These are phyloP conservation scores for Euphorbia pulcherrima DNA, from an alignment of 345 rosid genomes.

Conservation along the genomic window DNA sequence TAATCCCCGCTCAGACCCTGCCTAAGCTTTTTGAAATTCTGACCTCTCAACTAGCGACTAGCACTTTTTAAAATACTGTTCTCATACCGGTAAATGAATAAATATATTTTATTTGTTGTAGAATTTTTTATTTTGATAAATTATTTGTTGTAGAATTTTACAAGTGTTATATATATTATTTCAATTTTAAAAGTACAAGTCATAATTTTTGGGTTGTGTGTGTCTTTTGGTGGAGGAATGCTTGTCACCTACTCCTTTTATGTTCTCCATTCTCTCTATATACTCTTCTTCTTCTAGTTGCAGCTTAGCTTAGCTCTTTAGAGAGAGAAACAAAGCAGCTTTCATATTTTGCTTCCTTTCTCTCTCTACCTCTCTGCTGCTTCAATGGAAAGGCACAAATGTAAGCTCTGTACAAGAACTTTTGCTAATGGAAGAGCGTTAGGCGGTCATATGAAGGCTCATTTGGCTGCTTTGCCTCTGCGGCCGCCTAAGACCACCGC, in stretches of 20 bases:
- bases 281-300: neutral
- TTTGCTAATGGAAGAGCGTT: conserved; percentile 32
- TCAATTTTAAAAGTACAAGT: neutral
- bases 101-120: no score
- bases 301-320: neutral
- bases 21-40: no score
- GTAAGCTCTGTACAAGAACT: conserved; percentile 32
- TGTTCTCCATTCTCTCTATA: conserved; percentile 17
- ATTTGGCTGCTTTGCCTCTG: conserved; percentile 18
- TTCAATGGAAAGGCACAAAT: conserved; percentile 27
- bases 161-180: neutral
- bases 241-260: conserved; percentile 42
- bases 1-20: no score
- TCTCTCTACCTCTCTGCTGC: conserved; percentile 8
- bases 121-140: neutral
- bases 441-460: conserved; percentile 37
- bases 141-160: neutral
- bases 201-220: conserved; percentile 28
- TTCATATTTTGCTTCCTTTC: conserved; percentile 6
- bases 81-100: neutral
- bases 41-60: no score
- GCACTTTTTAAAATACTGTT: neutral
- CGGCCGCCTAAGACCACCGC: conserved; percentile 11
- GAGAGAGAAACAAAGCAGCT: neutral
- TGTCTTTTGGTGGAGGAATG: conserved; percentile 38